Conservation (phyloP, 192 early-diverging fungal species). For the Coemansia sp. region DNA sequence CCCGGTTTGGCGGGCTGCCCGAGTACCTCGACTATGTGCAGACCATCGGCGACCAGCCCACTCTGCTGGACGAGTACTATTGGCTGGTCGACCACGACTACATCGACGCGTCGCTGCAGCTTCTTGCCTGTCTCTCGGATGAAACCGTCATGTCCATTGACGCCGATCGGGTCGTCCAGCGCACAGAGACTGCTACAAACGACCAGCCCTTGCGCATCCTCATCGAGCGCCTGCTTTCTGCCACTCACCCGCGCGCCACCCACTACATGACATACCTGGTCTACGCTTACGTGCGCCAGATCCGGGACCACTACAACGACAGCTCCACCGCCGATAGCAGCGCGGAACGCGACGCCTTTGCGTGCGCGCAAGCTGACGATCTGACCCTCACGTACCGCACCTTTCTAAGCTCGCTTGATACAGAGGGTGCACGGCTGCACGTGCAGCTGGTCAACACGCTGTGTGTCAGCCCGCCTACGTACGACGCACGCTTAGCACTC, state of each 20-base stretch:
- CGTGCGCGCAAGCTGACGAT: constrained; percentile 34
- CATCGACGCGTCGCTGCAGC: constrained; percentile 18
- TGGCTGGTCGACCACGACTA: constrained; percentile 28
- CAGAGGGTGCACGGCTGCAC: constrained; percentile 14
- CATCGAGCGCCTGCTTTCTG: constrained; percentile 42
- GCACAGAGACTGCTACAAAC: constrained; percentile 16
- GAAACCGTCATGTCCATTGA: constrained; percentile 24
- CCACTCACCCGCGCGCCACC: constrained; percentile 27
- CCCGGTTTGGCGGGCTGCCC: constrained; percentile 33
- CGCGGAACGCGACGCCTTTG: constrained; percentile 17
- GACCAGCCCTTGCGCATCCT: constrained; percentile 27
- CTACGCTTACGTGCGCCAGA: constrained; percentile 42
- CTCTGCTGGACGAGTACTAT: constrained; percentile 23
- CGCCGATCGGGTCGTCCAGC: constrained; percentile 25
- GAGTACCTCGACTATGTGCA: constrained; percentile 37
- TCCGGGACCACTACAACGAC: constrained; percentile 21
- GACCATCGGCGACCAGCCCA: constrained; percentile 11
- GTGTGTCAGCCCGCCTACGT: constrained; percentile 7
- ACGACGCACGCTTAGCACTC: constrained; percentile 21
- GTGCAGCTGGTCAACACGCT: constrained; percentile 22
- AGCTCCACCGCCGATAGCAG: not conserved
- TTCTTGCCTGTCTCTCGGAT: constrained; percentile 20
- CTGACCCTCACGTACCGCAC: constrained; percentile 34
- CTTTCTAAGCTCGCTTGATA: constrained; percentile 3
- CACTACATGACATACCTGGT: constrained; percentile 49